Base-by-base conservation (phyloP, 371 early-diverging fungal species). In the Mucor lusitanicus region DNA sequence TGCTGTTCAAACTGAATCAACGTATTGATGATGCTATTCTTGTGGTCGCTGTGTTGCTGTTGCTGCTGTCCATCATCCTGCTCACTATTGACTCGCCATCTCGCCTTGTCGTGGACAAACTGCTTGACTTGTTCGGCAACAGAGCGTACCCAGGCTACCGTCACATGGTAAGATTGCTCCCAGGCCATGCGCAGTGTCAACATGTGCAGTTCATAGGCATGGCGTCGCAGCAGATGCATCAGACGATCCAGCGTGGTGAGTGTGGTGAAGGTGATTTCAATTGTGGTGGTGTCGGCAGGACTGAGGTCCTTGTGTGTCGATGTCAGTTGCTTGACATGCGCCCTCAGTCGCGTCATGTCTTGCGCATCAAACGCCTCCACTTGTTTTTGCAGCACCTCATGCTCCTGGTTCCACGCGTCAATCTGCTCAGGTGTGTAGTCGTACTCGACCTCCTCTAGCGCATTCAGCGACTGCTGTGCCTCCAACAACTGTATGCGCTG, bases 211-310 rank as follows among this genome's bases (percentile, higher is more conserved):
- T 79, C 77, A 40, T 86, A 75, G 9, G 72, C 64, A 42, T 75
- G 69, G 23, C 71, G 65, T 61, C 78, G 71, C 8, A 83, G 50
- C 8, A 77, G 48, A 61, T 80, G 76, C 70, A 81, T 75, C 23
- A 86, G 61, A 19, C 73, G 67, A 54, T 86, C 86, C n/a, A 86
- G 69, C 3, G 78, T 74, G 60, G 61, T 78, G 9, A 86, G 66
- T 1, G 86, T 83, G 15, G 81, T 76, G 17, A 86, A 73, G 17
- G 84, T 83, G 44, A 84, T 82, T 64, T 83, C 83, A 57, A 86
- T 84, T 0, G 86, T 86, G 5, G 83, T 83, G 1, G 83, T 83
- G 55, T 86, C 86, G 15, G 86, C 86, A 2, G 86, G 86, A 50
- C 80, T 82, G 15, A 86, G 71, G 17, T 77, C 77, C 12, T 65